Evolutionary conservation across 768 basidiomycete genomes (phyloP), one percentile per base, ranked within the genome.

Genomic region (Cystobasidium onofrii): DNA sequence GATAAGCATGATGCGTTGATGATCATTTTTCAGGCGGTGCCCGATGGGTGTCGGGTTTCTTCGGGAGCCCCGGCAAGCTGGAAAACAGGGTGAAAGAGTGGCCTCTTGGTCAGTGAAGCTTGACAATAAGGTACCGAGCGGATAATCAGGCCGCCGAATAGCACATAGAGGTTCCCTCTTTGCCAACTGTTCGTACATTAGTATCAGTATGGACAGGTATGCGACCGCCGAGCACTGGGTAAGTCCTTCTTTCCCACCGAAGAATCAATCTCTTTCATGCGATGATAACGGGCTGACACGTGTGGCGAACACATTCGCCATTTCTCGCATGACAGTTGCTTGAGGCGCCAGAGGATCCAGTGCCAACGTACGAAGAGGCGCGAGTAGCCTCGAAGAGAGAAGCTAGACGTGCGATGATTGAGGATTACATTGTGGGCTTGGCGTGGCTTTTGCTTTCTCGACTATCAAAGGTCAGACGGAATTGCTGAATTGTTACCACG

Each of bases 361-460:
- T 60, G 33, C 57, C 57, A 15, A 60, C 29, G 29, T 60, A 60
- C 20, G 57, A 60, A 60, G 57, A 60, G 33, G 57, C 57, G 25
- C 25, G 57, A 29, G 57, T 60, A 60, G 57, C 25, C 29, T 27
- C 29, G 12, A 34, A 29, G 57, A 27, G 57, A 17, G 57, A 60
- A 60, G 25, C 57, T 27, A 60, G 57, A 60, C 57, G 57, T 29
- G 57, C 57, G 6, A 60, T 60, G 57, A 60, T 60, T 60, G 57
- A 27, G 6, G 57, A 60, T 29, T 60, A 60, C 27, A 23, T 29
- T 12, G 57, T 60, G 57, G 31, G 25, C 46, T n/a, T 50, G 46
- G 46, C 4, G 46, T 20, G 3, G 3, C 12, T 4, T 50, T 50
- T 4, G 15, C 20, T 50, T 50, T 15, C 18, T 50, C 9, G 46